A percentile compares a stretch with the other conserved stretches of the same genome.
Evolutionary conservation across 2,329 filamentous ascomycete species (phyloP).

Genomic region (Aspergillus neoniger): DNA sequence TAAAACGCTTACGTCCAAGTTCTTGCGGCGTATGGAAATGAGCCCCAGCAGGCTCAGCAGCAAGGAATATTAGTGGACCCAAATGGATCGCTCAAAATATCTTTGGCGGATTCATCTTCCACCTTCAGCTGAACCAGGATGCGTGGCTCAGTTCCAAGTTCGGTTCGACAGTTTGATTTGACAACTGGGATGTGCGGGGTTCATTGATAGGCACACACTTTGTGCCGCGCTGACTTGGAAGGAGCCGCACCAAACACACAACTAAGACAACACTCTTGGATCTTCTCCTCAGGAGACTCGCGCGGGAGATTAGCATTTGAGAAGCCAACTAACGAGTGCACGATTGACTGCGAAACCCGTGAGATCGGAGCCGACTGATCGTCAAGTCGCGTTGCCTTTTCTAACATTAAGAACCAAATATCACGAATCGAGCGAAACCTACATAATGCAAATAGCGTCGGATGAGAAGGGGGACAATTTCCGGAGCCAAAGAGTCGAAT

Average conservation of each 20-base stretch:
- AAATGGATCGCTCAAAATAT: not conserved
- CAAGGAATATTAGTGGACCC: not conserved
- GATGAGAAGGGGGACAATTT: not conserved
- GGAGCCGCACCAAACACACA: not conserved
- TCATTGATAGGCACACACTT: not conserved
- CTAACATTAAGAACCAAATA: not conserved
- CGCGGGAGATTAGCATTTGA: not conserved
- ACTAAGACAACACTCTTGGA: not conserved
- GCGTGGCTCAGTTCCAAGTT: not conserved
- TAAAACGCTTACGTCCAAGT: not conserved
- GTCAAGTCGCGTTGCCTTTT: not conserved
- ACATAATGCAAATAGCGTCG: not conserved
- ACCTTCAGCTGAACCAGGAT: not conserved
- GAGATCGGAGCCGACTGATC: not conserved
- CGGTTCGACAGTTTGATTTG: not conserved
- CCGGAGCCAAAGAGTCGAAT: conserved; percentile 1
- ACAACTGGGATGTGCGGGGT: not conserved
- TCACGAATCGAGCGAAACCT: conserved; percentile 4
- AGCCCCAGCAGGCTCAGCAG: not conserved
- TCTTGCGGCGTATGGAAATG: not conserved
- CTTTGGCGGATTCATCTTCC: conserved; percentile 1
- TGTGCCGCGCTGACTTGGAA: not conserved
- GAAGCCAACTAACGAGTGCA: not conserved
- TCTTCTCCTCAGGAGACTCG: too few relatives aligned
- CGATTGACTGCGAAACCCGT: not conserved